Evolutionary conservation across 2,329 filamentous ascomycete species (phyloP).

Genomic region (Neofusicoccum laricinum): DNA sequence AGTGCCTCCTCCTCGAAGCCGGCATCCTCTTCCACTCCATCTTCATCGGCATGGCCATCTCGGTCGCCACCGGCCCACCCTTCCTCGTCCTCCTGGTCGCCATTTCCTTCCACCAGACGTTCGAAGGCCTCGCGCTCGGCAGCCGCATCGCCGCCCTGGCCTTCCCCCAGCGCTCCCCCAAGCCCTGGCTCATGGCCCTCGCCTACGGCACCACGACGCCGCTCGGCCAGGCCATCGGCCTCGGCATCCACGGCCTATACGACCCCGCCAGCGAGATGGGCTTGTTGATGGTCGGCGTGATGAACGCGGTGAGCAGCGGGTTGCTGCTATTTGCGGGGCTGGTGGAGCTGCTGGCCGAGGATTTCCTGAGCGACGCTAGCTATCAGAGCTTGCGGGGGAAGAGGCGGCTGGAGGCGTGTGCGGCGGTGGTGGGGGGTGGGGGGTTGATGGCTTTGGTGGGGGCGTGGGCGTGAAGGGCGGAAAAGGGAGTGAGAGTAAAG

Average conservation of each 20-base stretch:
- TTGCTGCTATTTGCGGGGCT: constrained; percentile 49
- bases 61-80: constrained; percentile 62
- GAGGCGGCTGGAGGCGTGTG: constrained; percentile 60
- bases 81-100: constrained; percentile 66
- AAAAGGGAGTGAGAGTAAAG: too few relatives aligned
- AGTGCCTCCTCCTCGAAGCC: constrained; percentile 72
- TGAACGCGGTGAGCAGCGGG: constrained; percentile 50
- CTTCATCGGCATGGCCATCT: constrained; percentile 71
- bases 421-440: constrained; percentile 58
- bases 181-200: constrained; percentile 69
- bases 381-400: constrained; percentile 58
- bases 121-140: constrained; percentile 67
- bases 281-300: constrained; percentile 49
- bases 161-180: constrained; percentile 69
- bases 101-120: constrained; percentile 70
- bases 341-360: constrained; percentile 50
- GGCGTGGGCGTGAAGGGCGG: constrained; percentile 53
- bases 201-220: constrained; percentile 60
- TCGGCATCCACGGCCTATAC: constrained; percentile 50
- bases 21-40: constrained; percentile 78
- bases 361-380: constrained; percentile 60
- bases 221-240: constrained; percentile 49
- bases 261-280: constrained; percentile 48
- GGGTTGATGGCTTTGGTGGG: constrained; percentile 66
- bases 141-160: constrained; percentile 66